Conservation (phyloP, 768 basidiomycete genomes). For the Cystofilobasidium bisporidii region DNA sequence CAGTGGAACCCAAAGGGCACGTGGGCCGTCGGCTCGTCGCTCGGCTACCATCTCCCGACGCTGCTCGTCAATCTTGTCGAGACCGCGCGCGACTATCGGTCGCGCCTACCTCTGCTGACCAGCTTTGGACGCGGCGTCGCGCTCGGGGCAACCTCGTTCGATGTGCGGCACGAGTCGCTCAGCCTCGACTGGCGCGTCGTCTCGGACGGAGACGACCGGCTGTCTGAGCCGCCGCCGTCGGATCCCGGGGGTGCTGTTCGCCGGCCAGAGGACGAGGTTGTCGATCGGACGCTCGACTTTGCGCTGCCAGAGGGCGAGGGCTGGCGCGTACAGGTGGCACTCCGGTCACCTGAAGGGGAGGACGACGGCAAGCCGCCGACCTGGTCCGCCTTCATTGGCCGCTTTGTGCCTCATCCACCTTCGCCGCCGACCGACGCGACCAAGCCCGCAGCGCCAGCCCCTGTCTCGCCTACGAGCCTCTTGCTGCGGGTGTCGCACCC, state of each 20-base stretch:
- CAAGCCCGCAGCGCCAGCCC: background rate
- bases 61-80: conserved; percentile 74
- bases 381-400: conserved; percentile 35
- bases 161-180: conserved; percentile 71
- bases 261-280: conserved; percentile 35
- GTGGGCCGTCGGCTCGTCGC: conserved; percentile 65
- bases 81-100: conserved; percentile 64
- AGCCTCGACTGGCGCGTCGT: conserved; percentile 75
- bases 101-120: conserved; percentile 60
- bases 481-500: conserved; percentile 64
- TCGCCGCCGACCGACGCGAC: conserved; percentile 45
- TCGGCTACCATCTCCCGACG: conserved; percentile 73
- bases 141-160: conserved; percentile 68
- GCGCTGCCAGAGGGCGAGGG: conserved; percentile 64
- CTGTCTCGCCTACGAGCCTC: conserved; percentile 32
- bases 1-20: conserved; percentile 82
- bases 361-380: conserved; percentile 34
- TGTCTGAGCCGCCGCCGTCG: background rate
- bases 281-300: conserved; percentile 70
- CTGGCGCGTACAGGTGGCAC: conserved; percentile 74
- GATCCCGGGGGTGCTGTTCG: conserved; percentile 22
- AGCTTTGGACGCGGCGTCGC: conserved; percentile 75
- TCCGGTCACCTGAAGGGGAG: conserved; percentile 31
- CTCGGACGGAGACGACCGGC: conserved; percentile 48
- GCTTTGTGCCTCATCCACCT: conserved; percentile 24